Conservation (phyloP, 306 rosid genomes). For the Vigna reflexopilosa region DNA sequence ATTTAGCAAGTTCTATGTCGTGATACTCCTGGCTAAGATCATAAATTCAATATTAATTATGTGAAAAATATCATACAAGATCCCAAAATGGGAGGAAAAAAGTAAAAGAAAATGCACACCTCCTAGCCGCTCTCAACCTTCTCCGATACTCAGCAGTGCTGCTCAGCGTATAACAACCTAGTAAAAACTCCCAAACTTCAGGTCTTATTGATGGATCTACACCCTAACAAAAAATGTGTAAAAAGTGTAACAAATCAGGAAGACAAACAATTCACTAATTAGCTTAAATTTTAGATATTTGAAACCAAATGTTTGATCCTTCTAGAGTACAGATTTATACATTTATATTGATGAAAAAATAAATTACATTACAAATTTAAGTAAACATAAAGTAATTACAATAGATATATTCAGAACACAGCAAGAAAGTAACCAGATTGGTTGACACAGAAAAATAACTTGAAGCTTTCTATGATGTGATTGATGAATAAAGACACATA, state of each 20-base stretch:
- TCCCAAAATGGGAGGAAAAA: slow-evolving; percentile 36
- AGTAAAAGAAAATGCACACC: slow-evolving; percentile 55
- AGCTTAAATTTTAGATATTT: slow-evolving; percentile 19
- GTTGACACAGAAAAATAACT: not conserved
- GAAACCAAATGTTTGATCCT: slow-evolving; percentile 28
- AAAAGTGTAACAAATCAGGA: slow-evolving; percentile 47
- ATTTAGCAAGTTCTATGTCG: slow-evolving; percentile 29
- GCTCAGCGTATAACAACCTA: slow-evolving; percentile 83
- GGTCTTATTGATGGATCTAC: slow-evolving; percentile 91
- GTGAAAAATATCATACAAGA: slow-evolving; percentile 30
- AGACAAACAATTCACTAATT: slow-evolving; percentile 22
- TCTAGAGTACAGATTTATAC: slow-evolving; percentile 18
- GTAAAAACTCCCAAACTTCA: slow-evolving; percentile 95
- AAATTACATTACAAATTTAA: slow-evolving; percentile 17
- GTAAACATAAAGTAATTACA: slow-evolving; percentile 21
- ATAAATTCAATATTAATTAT: slow-evolving; percentile 30
- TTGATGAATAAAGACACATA: not conserved
- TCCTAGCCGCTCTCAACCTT: slow-evolving; percentile 81
- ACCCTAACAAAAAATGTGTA: slow-evolving; percentile 60
- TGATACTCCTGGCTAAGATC: slow-evolving; percentile 34
- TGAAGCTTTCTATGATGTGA: slow-evolving; percentile 14
- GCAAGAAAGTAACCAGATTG: slow-evolving; percentile 13
- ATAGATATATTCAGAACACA: slow-evolving; percentile 19
- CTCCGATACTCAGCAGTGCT: slow-evolving; percentile 77
- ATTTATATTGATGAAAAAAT: slow-evolving; percentile 24